Base-by-base conservation (phyloP, 2,329 filamentous ascomycete genomes). In the Nothopassalora personata region DNA sequence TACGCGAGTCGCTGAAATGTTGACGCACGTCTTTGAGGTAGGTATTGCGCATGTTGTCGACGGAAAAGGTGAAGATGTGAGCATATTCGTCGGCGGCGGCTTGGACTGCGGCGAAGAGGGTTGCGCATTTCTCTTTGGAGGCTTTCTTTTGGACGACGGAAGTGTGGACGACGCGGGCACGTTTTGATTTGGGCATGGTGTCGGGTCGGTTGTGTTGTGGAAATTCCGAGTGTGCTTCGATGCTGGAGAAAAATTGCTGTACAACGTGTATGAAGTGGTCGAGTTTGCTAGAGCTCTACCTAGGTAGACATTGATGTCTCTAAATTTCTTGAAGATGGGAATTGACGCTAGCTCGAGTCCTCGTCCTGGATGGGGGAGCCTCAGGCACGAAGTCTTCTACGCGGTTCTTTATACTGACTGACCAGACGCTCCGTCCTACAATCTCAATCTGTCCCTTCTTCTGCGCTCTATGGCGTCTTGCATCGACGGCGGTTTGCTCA, bases 1-100 rank as follows among this genome's bases (percentile, higher is more conserved):
- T 81, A 69, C 92, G 85, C 80, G 89, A 89, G 79, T 97, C 91
- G 54, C 82, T 81, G 68, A 97, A 86, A 70, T 96, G 88, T 66
- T 86, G 84, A 68, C 93, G 87, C 68, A 97, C 90, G 70, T 91
- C 86, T 80, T 97, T 96, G 71, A 97, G 80, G 76, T 96, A 92
- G 68, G 87, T 95, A 80, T 99, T 99, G 75, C 94, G 91, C 91
- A 96, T 96, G 81, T 97, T 97, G 73, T 96, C 90, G 68, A 99
- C 87, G 71, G 84, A 84, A 75, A 99, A 96, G 73, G 97, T 90
- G 78, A 95, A 95, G 79, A 93, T 89, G 81, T 93, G 86, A 76
- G 91, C 85, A 81, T 93, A 96, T 71, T 90, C 80, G 72, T 91
- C 88, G 61, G 95, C 82, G 71, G 86, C 87, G 74, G 92, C 87